phyloP scores from a whole-genome alignment of 1,284 basidiomycete genomes.

The Thelephora terrestris region DNA sequence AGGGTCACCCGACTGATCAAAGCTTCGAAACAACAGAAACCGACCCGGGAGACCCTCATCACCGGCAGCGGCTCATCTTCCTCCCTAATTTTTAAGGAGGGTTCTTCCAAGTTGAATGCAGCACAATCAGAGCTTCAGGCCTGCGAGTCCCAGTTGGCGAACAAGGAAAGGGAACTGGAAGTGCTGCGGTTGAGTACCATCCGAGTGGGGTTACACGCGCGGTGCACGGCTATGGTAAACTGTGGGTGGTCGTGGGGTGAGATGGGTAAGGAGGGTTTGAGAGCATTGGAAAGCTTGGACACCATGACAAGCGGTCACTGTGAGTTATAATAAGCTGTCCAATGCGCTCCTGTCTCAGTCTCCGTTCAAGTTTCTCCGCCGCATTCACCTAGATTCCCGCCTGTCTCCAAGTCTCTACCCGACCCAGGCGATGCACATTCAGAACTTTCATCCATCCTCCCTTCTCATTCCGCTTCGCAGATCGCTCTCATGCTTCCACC shows the following conservation, averaged over 20 bases:
- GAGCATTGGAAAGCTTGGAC: constrained; percentile 27
- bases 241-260: constrained; percentile 60
- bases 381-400: constrained; percentile 10
- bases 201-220: constrained; percentile 46
- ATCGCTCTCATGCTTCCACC: constrained; percentile 9
- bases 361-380: constrained; percentile 5
- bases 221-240: constrained; percentile 54
- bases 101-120: constrained; percentile 40
- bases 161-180: constrained; percentile 56
- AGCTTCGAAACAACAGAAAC: constrained; percentile 49
- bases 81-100: constrained; percentile 4
- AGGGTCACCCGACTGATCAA: constrained; percentile 72
- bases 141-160: constrained; percentile 60
- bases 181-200: constrained; percentile 39
- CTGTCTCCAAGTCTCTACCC: constrained; percentile 14
- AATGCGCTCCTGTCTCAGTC: constrained; percentile 3
- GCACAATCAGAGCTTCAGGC: constrained; percentile 70
- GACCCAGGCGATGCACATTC: constrained; percentile 18
- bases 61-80: constrained; percentile 23
- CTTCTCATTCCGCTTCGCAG: constrained; percentile 37
- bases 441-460: constrained; percentile 28
- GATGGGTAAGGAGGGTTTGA: constrained; percentile 47
- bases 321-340: constrained; percentile 10
- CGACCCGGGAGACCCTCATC: constrained; percentile 34
- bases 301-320: constrained; percentile 15